Conservation (phyloP, 2,329 filamentous ascomycete species). For the Rhinocladiella mackenziei region DNA sequence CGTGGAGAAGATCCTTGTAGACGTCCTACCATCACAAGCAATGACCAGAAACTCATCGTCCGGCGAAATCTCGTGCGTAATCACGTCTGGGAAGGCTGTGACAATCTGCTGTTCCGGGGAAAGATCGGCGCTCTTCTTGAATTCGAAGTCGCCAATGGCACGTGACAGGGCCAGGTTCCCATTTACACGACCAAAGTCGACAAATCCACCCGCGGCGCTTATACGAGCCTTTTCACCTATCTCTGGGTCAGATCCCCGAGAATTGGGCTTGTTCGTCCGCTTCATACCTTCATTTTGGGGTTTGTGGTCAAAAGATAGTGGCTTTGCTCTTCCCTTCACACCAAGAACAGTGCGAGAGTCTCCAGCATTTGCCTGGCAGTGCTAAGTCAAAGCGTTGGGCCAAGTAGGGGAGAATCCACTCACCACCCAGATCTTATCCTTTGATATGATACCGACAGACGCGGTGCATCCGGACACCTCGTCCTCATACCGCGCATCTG, state of each 20-base stretch:
- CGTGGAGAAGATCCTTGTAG: background rate
- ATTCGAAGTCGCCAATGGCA: constrained; percentile 98
- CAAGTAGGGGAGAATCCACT: constrained; percentile 36
- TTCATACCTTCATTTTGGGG: constrained; percentile 86
- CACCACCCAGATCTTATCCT: constrained; percentile 93
- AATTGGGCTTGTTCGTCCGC: constrained; percentile 12
- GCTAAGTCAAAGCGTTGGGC: constrained; percentile 27
- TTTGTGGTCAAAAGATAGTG: constrained; percentile 98
- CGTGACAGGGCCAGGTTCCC: constrained; percentile 94
- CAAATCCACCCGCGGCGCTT: constrained; percentile 90
- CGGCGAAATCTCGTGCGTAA: constrained; percentile 80
- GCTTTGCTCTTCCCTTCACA: constrained; percentile 95
- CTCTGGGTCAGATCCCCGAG: constrained; percentile 25
- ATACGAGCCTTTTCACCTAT: constrained; percentile 93
- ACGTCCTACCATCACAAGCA: constrained; percentile 75
- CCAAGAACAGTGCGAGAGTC: constrained; percentile 93
- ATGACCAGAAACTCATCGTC: constrained; percentile 95
- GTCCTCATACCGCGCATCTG: constrained; percentile 95
- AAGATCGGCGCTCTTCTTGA: constrained; percentile 97
- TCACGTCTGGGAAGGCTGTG: constrained; percentile 92
- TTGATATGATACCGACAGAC: constrained; percentile 81
- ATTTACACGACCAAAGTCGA: constrained; percentile 97
- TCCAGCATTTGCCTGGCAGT: constrained; percentile 80
- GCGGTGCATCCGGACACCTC: constrained; percentile 98
- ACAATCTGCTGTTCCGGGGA: constrained; percentile 98